Conservation (phyloP, 371 early-diverging fungal species). For the Nematocida sp. region DNA sequence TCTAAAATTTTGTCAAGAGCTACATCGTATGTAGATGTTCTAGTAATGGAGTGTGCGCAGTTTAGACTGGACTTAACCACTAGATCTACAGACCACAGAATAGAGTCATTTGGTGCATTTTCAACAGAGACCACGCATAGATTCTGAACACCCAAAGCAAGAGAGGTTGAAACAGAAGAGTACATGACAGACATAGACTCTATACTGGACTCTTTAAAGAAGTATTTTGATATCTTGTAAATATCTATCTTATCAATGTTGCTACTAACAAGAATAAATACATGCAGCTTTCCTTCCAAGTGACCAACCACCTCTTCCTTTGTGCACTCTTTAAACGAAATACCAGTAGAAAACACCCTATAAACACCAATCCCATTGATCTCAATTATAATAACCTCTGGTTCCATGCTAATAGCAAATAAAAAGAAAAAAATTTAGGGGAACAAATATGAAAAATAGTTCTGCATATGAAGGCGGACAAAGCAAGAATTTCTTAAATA, state of each 20-base stretch:
- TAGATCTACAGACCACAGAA: constrained; percentile 41
- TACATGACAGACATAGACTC: constrained; percentile 60
- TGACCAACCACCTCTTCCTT: constrained; percentile 14
- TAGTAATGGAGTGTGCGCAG: constrained; percentile 28
- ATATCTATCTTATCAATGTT: constrained; percentile 28
- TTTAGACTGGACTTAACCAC: constrained; percentile 34
- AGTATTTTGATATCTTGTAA: constrained; percentile 18
- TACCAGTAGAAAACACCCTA: constrained; percentile 50
- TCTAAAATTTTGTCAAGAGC: constrained; percentile 18
- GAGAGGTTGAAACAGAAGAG: constrained; percentile 48
- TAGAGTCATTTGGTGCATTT: background rate
- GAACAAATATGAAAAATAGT: constrained; percentile 3
- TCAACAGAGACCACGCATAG: constrained; percentile 13
- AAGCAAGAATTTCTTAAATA: background rate
- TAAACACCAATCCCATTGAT: constrained; percentile 23
- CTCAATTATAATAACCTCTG: constrained; percentile 56
- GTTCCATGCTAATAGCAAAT: constrained; percentile 54
- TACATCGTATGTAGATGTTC: background rate
- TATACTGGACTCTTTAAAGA: constrained; percentile 22
- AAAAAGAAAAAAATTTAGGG: constrained; percentile 58
- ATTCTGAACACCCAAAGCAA: constrained; percentile 49
- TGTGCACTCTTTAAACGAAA: constrained; percentile 23
- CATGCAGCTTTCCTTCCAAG: constrained; percentile 38
- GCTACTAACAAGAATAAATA: constrained; percentile 40
- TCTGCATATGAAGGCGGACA: background rate